Percentiles rank a stretch among this genome's conserved stretches.
phyloP scores from a whole-genome alignment of 2,329 filamentous ascomycete genomes.

The Pseudogymnoascus sp. region DNA sequence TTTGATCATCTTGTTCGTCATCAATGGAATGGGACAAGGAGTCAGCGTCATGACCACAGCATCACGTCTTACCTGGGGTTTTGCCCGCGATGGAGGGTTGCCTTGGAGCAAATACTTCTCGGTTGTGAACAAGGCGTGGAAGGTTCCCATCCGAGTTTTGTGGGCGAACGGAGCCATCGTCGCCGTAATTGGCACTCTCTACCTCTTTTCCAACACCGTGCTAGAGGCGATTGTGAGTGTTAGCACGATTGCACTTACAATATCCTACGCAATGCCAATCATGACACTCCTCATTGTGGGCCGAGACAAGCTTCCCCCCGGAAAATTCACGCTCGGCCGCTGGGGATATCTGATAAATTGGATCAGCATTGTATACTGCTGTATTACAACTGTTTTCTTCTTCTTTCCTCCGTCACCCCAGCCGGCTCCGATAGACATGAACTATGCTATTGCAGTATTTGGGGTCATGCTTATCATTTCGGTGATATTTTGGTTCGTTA shows the following conservation, averaged over 20 bases:
- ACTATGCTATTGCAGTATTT: slow-evolving; percentile 51
- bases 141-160: slow-evolving; percentile 44
- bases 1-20: slow-evolving; percentile 45
- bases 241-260: slow-evolving; percentile 48
- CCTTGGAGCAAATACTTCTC: slow-evolving; percentile 40
- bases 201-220: slow-evolving; percentile 47
- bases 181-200: slow-evolving; percentile 45
- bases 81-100: slow-evolving; percentile 45
- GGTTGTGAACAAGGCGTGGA: slow-evolving; percentile 41
- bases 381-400: slow-evolving; percentile 47
- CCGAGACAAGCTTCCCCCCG: slow-evolving; percentile 44
- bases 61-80: slow-evolving; percentile 47
- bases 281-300: slow-evolving; percentile 41
- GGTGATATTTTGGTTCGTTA: slow-evolving; percentile 43
- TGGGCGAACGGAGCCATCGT: slow-evolving; percentile 44
- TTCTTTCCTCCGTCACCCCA: slow-evolving; percentile 43
- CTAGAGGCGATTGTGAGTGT: slow-evolving; percentile 48
- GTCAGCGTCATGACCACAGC: slow-evolving; percentile 44
- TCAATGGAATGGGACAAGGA: slow-evolving; percentile 49
- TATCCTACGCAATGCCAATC: slow-evolving; percentile 47
- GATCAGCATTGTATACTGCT: slow-evolving; percentile 45
- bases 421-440: slow-evolving; percentile 44
- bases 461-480: slow-evolving; percentile 47
- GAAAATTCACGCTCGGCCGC: slow-evolving; percentile 38
- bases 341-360: slow-evolving; percentile 40